phyloP scores from a whole-genome alignment of 768 basidiomycete genomes.

The Exidia glandulosa region DNA sequence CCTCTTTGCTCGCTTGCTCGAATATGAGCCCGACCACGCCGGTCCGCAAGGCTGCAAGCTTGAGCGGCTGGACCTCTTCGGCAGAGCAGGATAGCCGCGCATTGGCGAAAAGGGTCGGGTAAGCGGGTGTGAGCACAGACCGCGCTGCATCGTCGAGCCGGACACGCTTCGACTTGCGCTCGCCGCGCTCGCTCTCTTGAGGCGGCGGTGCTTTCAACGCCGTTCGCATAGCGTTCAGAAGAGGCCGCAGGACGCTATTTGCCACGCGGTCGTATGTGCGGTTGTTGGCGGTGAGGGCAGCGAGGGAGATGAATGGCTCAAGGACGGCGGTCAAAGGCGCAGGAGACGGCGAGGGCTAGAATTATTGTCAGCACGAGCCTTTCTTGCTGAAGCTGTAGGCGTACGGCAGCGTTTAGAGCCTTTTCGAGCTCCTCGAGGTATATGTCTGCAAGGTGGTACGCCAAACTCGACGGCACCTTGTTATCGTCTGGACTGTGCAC shows the following conservation, averaged over 20 bases:
- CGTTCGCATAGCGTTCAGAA: conserved; percentile 41
- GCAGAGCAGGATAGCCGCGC: conserved; percentile 36
- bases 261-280: conserved; percentile 67
- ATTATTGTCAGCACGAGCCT: conserved; percentile 8
- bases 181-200: conserved; percentile 22
- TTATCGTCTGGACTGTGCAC: conserved; percentile 49
- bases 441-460: conserved; percentile 82
- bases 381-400: conserved; percentile 22
- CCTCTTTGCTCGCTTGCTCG: conserved; percentile 57
- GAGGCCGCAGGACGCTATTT: conserved; percentile 53
- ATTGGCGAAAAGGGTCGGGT: conserved; percentile 38
- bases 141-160: conserved; percentile 30
- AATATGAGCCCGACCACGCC: conserved; percentile 56
- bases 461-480: conserved; percentile 65
- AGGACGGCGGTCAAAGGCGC: conserved; percentile 47
- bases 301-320: conserved; percentile 59
- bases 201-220: conserved; percentile 15
- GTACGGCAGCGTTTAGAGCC: conserved; percentile 9
- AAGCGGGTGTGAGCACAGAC: conserved; percentile 19
- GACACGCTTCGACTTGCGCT: conserved; percentile 32
- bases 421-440: conserved; percentile 84
- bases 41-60: conserved; percentile 30
- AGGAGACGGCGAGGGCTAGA: conserved; percentile 12
- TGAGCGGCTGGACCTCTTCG: conserved; percentile 26
- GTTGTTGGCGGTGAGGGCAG: conserved; percentile 52